Conservation (phyloP, 2,329 filamentous ascomycete genomes). For the Pseudopyrenochaeta lycopersici region DNA sequence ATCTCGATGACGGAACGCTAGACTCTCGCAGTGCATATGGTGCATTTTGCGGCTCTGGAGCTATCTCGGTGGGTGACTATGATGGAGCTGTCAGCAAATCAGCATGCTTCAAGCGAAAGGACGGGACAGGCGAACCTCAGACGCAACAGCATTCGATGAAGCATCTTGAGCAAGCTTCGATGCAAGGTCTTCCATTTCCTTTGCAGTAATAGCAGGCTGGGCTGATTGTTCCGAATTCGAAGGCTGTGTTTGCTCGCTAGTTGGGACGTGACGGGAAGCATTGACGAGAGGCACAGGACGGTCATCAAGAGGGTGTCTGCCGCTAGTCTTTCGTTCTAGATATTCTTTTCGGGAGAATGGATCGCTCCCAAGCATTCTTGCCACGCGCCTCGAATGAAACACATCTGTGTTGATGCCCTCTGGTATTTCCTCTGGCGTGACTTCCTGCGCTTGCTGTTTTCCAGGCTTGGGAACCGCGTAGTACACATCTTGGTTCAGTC, state of each 20-base stretch:
- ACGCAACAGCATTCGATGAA: slow-evolving; percentile 36
- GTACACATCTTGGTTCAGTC: slow-evolving; percentile 65
- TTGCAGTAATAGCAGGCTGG: slow-evolving; percentile 27
- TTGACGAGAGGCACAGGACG: slow-evolving; percentile 5
- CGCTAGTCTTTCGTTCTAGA: slow-evolving; percentile 41
- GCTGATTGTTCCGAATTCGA: slow-evolving; percentile 12
- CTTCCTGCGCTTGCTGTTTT: slow-evolving; percentile 27
- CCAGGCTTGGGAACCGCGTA: slow-evolving; percentile 49
- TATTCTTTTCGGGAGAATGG: slow-evolving; percentile 44
- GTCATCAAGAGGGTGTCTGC: slow-evolving; percentile 20
- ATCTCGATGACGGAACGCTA: slow-evolving; percentile 83
- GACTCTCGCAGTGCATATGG: slow-evolving; percentile 84
- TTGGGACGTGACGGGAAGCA: slow-evolving; percentile 38
- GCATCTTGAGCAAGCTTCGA: slow-evolving; percentile 58
- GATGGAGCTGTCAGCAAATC: slow-evolving; percentile 56
- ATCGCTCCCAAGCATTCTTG: slow-evolving; percentile 63
- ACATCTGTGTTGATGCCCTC: slow-evolving; percentile 68
- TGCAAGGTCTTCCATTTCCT: slow-evolving; percentile 57
- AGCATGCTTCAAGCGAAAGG: slow-evolving; percentile 39
- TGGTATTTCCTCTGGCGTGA: slow-evolving; percentile 54
- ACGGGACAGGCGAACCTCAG: slow-evolving; percentile 32
- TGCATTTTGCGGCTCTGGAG: slow-evolving; percentile 38
- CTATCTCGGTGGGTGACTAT: slow-evolving; percentile 45
- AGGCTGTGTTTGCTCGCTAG: slow-evolving; percentile 20
- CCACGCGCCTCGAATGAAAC: slow-evolving; percentile 68